Base-by-base conservation (phyloP, 306 rosid species). In the Pterocarpus macrocarpus region DNA sequence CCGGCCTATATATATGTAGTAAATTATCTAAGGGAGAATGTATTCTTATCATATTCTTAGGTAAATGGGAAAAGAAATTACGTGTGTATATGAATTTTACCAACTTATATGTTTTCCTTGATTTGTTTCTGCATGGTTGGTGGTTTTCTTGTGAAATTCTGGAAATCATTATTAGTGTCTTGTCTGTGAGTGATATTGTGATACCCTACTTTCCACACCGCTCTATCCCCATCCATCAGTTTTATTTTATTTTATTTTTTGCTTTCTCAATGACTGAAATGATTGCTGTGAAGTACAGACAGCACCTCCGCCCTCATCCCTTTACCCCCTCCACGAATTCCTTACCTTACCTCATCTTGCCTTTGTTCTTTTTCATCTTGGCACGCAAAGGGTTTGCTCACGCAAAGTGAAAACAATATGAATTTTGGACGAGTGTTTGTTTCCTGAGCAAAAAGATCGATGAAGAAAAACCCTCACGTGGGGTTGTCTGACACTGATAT, bases 331-430 rank as follows among this genome's bases (percentile, higher is more conserved):
- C 71, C 71, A 49, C 69, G 4, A 41, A 41, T 79, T 34, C 39
- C 30, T 57, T 43, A 30, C 75, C 53, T 68, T 44, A n/a, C 41
- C 41, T 69, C 28, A 22, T 22, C 28, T 22, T 22, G 28, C 28
- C 28, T 70, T 17, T 47, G 33, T 43, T 71, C 64, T 69, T 79
- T 30, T 80, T 71, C 78, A 62, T 36, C 44, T 49, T 63, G 1
- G 71, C 83, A 79, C 83, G 77, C 77, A 69, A 78, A 57, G 63
- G 50, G 28, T 77, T 72, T 61, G 17, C 71, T 71, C 86, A 83
- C 86, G 86, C 83, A 83, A 83, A 83, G 77, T 73, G 78, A 65
- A 63, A 64, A 61, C 30, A 35, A 14, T 56, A 80, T 49, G 28
- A 57, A 53, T 53, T 80, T 64, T 80, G 41, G 36, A 57, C 32